These are phyloP conservation scores for Eutrema yunnanense DNA, from an alignment of 345 rosid species.

Conservation along the genomic window DNA sequence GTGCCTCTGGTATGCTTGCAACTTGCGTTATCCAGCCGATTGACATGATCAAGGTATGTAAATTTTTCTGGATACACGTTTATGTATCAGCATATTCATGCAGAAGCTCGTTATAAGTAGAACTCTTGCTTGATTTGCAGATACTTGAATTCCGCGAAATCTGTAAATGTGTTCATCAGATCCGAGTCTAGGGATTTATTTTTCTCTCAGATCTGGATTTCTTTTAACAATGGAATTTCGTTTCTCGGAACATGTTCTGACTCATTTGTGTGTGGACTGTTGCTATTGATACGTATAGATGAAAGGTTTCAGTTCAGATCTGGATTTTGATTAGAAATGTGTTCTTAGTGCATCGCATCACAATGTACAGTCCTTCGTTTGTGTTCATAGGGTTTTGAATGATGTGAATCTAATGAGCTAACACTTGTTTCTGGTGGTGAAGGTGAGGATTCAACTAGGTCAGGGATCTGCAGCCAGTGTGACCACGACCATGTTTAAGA, in stretches of 20 bases:
- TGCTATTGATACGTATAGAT: background rate
- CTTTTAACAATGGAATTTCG: background rate
- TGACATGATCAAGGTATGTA: conserved; percentile 88
- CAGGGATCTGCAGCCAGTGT: conserved; percentile 87
- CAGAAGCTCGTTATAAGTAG: background rate
- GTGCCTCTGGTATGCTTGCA: conserved; percentile 96
- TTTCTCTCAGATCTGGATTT: conserved; percentile 19
- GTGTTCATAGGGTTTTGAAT: background rate
- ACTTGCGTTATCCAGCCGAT: conserved; percentile 97
- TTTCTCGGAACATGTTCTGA: background rate
- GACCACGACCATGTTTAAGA: conserved; percentile 71
- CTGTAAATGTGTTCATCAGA: conserved; percentile 32
- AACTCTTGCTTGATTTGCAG: background rate
- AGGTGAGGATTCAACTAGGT: conserved; percentile 99
- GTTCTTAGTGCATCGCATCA: background rate
- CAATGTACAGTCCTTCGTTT: background rate
- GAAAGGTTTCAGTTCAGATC: conserved; percentile 14
- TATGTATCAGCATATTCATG: background rate
- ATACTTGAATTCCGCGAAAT: background rate
- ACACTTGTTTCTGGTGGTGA: conserved; percentile 20
- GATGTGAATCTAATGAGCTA: background rate
- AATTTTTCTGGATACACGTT: background rate
- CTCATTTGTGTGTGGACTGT: background rate
- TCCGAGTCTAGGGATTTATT: conserved; percentile 20
- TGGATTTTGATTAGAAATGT: background rate